Conservation (phyloP, 306 rosid species). For the Acacia confusa region DNA sequence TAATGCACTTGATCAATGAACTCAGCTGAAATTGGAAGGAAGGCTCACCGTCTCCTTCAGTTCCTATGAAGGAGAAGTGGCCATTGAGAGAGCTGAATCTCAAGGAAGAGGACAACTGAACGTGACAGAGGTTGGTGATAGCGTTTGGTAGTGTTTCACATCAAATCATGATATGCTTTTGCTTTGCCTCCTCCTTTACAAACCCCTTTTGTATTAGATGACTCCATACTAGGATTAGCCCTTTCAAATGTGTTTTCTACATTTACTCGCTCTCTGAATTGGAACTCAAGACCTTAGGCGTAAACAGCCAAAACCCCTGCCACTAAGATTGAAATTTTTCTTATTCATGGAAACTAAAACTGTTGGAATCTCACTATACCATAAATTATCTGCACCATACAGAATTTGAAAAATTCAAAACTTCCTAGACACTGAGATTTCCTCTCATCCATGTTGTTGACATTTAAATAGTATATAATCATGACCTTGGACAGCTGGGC, state of each 20-base stretch:
- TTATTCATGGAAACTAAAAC: not conserved
- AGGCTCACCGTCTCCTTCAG: constrained; percentile 54
- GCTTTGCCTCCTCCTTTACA: not conserved
- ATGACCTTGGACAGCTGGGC: constrained; percentile 28
- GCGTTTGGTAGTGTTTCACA: not conserved
- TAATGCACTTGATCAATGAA: constrained; percentile 58
- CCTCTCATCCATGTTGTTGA: not conserved
- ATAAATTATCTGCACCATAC: not conserved
- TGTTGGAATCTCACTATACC: not conserved
- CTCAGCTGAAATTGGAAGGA: constrained; percentile 65
- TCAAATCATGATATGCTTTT: not conserved
- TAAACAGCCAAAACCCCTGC: too few species aligned
- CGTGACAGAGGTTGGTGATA: constrained; percentile 7
- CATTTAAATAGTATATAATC: not conserved
- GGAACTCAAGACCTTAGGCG: too few species aligned
- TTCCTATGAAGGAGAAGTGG: constrained; percentile 33
- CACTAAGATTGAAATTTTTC: too few species aligned
- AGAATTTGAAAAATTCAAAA: not conserved
- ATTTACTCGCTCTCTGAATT: too few species aligned
- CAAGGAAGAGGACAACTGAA: constrained; percentile 12
- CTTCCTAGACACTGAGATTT: not conserved
- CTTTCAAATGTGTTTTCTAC: too few species aligned
- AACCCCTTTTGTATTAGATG: not conserved
- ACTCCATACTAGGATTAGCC: too few species aligned
- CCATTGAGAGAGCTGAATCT: not conserved